phyloP scores from a whole-genome alignment of 2,329 filamentous ascomycete species.

The Mariannaea sp. region DNA sequence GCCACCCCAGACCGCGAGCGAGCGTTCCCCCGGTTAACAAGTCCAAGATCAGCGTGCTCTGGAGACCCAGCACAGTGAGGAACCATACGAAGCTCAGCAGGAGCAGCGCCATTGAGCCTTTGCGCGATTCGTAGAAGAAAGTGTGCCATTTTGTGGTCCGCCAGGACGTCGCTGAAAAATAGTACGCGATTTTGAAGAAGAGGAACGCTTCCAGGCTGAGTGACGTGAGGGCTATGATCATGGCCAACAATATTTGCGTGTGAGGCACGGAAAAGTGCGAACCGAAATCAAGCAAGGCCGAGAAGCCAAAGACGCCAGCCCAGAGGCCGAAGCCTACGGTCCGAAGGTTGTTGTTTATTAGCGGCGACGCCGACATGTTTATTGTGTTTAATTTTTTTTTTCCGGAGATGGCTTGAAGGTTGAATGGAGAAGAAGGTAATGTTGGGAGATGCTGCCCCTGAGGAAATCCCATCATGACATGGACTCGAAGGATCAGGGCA shows the following conservation, averaged over 20 bases:
- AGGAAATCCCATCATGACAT: too few species aligned
- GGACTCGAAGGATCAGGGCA: not conserved
- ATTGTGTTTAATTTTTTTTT: not conserved
- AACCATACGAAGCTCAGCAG: slow-evolving; percentile 25
- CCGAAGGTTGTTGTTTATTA: not conserved
- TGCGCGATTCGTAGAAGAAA: slow-evolving; percentile 26
- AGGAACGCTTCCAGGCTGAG: slow-evolving; percentile 28
- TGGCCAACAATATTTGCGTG: not conserved
- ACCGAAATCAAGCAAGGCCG: not conserved
- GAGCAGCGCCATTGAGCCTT: slow-evolving; percentile 27
- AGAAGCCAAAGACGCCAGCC: slow-evolving; percentile 18
- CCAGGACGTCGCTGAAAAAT: slow-evolving; percentile 9
- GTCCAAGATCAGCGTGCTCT: too few species aligned
- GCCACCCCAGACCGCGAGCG: too few species aligned
- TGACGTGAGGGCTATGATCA: slow-evolving; percentile 11
- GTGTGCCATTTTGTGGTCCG: slow-evolving; percentile 7
- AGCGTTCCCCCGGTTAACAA: too few species aligned
- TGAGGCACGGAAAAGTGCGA: not conserved
- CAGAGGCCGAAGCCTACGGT: slow-evolving; percentile 14
- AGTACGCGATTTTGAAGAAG: slow-evolving; percentile 29
- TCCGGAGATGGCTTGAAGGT: not conserved
- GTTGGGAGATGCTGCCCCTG: too few species aligned
- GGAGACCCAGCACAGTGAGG: slow-evolving; percentile 10
- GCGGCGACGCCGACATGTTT: not conserved
- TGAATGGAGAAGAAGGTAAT: too few species aligned